These are phyloP conservation scores for Ampelocalamus luodianensis DNA, from an alignment of 176 grass and related monocot genomes.

Conservation along the genomic window DNA sequence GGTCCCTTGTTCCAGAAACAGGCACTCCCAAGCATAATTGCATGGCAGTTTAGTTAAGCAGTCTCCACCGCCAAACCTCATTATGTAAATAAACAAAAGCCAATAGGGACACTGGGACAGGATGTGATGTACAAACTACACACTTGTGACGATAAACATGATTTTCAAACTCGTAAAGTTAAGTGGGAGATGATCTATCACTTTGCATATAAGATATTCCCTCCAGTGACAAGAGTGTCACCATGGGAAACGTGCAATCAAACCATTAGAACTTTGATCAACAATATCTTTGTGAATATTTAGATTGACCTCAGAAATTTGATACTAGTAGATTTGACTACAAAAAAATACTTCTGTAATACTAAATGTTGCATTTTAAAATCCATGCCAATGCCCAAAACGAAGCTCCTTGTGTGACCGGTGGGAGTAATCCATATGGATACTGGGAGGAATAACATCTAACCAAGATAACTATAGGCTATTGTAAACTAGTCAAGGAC, in stretches of 20 bases:
- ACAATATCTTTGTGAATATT: background rate
- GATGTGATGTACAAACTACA: background rate
- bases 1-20: background rate
- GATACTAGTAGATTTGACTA: background rate
- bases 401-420: background rate
- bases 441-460: background rate
- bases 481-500: background rate
- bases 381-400: background rate
- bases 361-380: background rate
- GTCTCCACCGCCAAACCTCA: background rate
- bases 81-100: slow-evolving; percentile 10
- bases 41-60: background rate
- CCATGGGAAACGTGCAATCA: background rate
- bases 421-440: background rate
- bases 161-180: background rate
- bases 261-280: background rate
- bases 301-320: background rate
- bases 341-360: background rate
- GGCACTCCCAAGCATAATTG: background rate
- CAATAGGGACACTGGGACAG: background rate
- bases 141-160: background rate
- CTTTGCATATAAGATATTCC: background rate
- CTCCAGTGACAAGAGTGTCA: background rate
- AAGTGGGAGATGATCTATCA: background rate
- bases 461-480: background rate